Evolutionary conservation across 2,329 filamentous ascomycete species (phyloP).

Genomic region (Helotiales sp.): DNA sequence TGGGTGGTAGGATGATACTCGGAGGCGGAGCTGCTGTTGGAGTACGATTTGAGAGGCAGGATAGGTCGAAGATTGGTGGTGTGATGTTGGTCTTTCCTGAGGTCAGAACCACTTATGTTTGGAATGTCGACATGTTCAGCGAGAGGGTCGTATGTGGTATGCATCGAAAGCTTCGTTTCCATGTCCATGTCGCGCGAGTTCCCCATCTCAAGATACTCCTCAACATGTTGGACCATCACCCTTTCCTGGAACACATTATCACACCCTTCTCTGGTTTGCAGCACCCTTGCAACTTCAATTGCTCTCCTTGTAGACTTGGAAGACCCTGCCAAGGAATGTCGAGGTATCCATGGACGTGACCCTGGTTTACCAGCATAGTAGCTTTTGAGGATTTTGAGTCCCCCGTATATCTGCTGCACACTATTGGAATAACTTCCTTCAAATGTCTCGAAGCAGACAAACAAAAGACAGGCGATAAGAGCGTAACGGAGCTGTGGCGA

Average conservation of each 20-base stretch:
- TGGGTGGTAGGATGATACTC: neutral
- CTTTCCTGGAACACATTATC: slow-evolving; percentile 21
- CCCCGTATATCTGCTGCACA: slow-evolving; percentile 60
- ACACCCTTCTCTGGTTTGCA: slow-evolving; percentile 22
- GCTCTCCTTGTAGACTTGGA: neutral
- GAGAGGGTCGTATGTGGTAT: slow-evolving; percentile 4
- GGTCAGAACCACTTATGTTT: slow-evolving; percentile 11
- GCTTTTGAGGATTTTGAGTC: slow-evolving; percentile 53
- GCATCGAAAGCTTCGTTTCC: neutral
- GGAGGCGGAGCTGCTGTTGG: neutral
- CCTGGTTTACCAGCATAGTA: slow-evolving; percentile 29
- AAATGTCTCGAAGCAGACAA: slow-evolving; percentile 34
- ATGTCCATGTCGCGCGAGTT: slow-evolving; percentile 2
- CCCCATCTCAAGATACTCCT: slow-evolving; percentile 27
- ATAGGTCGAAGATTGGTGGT: neutral
- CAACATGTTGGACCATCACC: slow-evolving; percentile 23
- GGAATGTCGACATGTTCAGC: slow-evolving; percentile 6
- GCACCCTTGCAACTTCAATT: slow-evolving; percentile 10
- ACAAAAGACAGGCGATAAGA: slow-evolving; percentile 34
- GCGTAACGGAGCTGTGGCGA: slow-evolving; percentile 41
- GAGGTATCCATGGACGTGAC: slow-evolving; percentile 23
- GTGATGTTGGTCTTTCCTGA: slow-evolving; percentile 14
- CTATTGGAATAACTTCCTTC: slow-evolving; percentile 55
- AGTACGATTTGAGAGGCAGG: neutral
- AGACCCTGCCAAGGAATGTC: slow-evolving; percentile 1